phyloP scores from a whole-genome alignment of 257 asterid species.

The Solanum tarapatanum region DNA sequence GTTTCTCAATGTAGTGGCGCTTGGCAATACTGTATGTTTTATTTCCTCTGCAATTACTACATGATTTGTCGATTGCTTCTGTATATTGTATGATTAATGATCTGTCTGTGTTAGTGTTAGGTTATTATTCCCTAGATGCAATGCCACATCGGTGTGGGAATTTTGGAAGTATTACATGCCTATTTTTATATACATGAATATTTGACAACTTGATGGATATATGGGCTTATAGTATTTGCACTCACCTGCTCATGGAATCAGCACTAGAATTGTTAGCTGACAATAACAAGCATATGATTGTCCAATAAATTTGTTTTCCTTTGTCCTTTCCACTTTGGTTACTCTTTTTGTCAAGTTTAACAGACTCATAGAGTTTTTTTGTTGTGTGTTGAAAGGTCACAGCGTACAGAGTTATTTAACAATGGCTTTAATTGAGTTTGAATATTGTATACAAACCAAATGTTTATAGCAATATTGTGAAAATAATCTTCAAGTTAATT shows the following conservation, averaged over 20 bases:
- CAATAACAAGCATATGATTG: not conserved
- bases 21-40: slow-evolving; percentile 7
- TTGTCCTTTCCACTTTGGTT: not conserved
- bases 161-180: not conserved
- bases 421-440: not conserved
- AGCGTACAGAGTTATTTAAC: not conserved
- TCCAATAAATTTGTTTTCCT: not conserved
- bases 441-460: not conserved
- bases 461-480: not conserved
- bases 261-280: not conserved
- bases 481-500: not conserved
- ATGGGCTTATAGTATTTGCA: not conserved
- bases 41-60: not conserved
- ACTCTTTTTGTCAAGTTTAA: not conserved
- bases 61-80: not conserved
- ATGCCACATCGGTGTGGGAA: not conserved
- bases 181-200: not conserved
- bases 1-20: slow-evolving; percentile 13
- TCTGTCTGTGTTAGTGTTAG: not conserved
- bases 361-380: too few relatives aligned
- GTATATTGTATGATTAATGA: not conserved
- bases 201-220: not conserved
- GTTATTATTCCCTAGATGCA: not conserved
- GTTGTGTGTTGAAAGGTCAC: not conserved
- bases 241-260: not conserved